Evolutionary conservation across 176 grass and related monocot genomes (phyloP), one percentile per base, ranked within the genome.

Genomic region (Stipa capillata): DNA sequence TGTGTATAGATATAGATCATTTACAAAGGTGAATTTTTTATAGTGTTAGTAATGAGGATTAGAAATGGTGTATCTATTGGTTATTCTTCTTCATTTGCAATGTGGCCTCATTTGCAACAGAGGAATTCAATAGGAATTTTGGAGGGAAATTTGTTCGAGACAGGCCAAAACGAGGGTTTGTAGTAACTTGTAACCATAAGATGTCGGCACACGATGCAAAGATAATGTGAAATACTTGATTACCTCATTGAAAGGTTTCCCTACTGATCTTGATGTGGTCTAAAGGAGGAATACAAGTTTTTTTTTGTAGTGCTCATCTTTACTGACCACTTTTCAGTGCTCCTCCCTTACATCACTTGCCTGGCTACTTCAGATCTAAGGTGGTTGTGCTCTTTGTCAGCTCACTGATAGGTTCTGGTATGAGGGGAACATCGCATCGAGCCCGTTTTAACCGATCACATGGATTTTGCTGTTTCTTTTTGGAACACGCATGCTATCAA

Each of bases 291-390:
- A 33, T 5, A 5, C 52, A 18, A 7, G 2, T 28, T 67, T 48
- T 84, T 63, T 12, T 69, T 29, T 6, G 0, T 23, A 51, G 59
- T 74, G 86, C 86, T 51, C 67, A 43, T 42, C 50, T 73, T 88
- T 2, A 7, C 42, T 10, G 79, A 54, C 72, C 67, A 37, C 53
- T 82, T 60, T 69, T n/a, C 29, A 39, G 42, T 28, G 67, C 14
- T 60, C 27, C 36, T 29, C 55, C 55, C n/a, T 78, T 36, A 47
- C 79, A 56, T 47, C 59, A 13, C 37, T 25, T 44, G 48, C 37
- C 55, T 28, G 18, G 49, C 39, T 45, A 20, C 49, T 45, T 34
- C 6, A 56, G 23, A 79, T 66, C 31, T 39, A 52, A 65, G 40
- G 44, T 60, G 7, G 42, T 76, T 61, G 45, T 24, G 29, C 39